phyloP scores from a whole-genome alignment of 371 early-diverging fungal genomes.

The Nosema muscidifuracis region DNA sequence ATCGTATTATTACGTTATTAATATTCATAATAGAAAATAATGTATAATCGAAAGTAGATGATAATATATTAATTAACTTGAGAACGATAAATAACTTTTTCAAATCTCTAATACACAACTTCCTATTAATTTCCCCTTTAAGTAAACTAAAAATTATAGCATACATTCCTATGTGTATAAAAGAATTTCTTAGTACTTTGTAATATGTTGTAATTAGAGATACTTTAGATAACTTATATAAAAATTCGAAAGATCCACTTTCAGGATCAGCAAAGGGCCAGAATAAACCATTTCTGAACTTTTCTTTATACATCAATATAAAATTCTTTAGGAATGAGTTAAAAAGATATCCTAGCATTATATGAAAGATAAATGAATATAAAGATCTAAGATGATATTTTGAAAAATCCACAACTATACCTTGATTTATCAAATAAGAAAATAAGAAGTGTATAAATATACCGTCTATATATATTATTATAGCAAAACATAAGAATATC shows the following conservation, averaged over 20 bases:
- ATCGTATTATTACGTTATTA: no score
- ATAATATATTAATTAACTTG: no score
- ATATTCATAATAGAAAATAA: no score
- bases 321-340: neutral
- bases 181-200: neutral
- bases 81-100: neutral
- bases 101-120: neutral
- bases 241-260: neutral
- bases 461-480: neutral
- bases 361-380: neutral
- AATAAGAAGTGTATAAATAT: neutral
- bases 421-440: neutral
- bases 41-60: no score
- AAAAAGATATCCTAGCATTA: conserved; percentile 1
- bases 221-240: neutral
- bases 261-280: neutral
- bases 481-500: neutral
- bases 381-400: neutral
- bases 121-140: neutral
- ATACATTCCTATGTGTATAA: neutral
- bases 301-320: neutral
- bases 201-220: neutral
- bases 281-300: neutral
- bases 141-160: neutral
- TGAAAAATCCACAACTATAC: neutral